Evolutionary conservation across 352 stramenopile species (phyloP).

Genomic region (Pythium rishiriense): DNA sequence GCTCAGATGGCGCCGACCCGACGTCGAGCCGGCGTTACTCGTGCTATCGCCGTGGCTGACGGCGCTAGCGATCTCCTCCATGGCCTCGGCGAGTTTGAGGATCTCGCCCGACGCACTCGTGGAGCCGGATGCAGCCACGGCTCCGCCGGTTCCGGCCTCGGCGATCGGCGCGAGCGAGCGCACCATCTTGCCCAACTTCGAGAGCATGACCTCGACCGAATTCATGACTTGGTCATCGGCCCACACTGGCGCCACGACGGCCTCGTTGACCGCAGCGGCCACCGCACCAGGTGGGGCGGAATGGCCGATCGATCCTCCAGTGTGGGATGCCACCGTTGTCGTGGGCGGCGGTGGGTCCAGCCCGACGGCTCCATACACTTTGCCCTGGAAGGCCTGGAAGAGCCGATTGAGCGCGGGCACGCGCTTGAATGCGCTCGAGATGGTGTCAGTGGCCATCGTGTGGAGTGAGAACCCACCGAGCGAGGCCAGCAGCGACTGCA

Average conservation of each 20-base stretch:
- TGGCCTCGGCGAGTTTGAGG: conserved; percentile 57
- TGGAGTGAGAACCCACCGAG: conserved; percentile 42
- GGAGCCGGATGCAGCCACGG: background rate
- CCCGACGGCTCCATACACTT: conserved; percentile 43
- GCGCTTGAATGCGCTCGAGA: conserved; percentile 49
- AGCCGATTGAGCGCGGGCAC: conserved; percentile 45
- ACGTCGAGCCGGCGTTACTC: too few species aligned
- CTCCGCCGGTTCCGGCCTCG: conserved; percentile 27
- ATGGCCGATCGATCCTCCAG: background rate
- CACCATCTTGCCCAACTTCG: conserved; percentile 63
- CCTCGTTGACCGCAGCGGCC: background rate
- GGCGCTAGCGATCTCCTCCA: conserved; percentile 26
- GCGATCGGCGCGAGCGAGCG: conserved; percentile 50
- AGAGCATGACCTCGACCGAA: conserved; percentile 43
- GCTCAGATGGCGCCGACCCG: conserved; percentile 24
- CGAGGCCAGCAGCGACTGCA: conserved; percentile 49
- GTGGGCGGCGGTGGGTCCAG: conserved; percentile 23
- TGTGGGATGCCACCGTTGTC: background rate
- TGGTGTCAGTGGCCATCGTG: conserved; percentile 53
- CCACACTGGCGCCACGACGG: conserved; percentile 2
- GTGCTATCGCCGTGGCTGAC: background rate
- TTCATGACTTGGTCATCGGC: conserved; percentile 31
- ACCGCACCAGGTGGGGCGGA: too few species aligned
- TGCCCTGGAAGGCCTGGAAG: conserved; percentile 40
- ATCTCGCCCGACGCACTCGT: conserved; percentile 34